Evolutionary conservation across 2,329 filamentous ascomycete species (phyloP), one percentile per base, ranked within the genome.

Genomic region (Ophiocordyceps camponoti-saundersi): DNA sequence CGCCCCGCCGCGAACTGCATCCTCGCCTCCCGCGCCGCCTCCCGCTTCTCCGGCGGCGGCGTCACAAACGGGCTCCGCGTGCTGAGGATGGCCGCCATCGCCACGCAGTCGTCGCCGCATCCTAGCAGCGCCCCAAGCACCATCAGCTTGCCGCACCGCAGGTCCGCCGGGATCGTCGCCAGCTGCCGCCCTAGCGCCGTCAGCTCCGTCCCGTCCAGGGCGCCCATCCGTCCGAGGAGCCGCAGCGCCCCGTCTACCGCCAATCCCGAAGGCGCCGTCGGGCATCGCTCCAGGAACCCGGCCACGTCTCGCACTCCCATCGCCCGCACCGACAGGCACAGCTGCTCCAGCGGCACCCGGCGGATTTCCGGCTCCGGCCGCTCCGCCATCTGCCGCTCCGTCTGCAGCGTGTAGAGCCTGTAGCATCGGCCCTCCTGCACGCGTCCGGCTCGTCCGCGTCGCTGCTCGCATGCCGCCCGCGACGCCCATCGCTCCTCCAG

Each of bases 401-500:
- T 80, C 53, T 84, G 85, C 49, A 81, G 75, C 1, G 92, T 96
- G 63, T 87, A 98, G 2, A 98, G 73, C 64, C 96, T 96, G 71
- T 94, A 98, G 70, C 90, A 96, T 53, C 79, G 80, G 47, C 92
- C 92, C 22, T 85, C 85, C 47, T 87, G 79, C 1, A 98, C 92
- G 73, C 92, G 82, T 58, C 92, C 92, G 26, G 92, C 92, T 68
- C 92, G 82, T 59, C 92, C 92, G 47, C 88, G 80, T 36, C 92
- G 79, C 61, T 98, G 92, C 63, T 95, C 95, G 61, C 89, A 95
- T 4, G 92, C 90, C 10, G 92, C 90, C 40, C 80, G 79, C 1
- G 90, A 96, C 0, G 89, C 92, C 89, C 89, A 98, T 0, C 87
- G 88, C 66, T 98, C 92, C 54, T 90, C 84, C 1, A 98, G 77